Percentiles rank a stretch among this genome's conserved stretches.
Conservation (phyloP, 139 green algal species). For the Spirogloea muscicola region DNA sequence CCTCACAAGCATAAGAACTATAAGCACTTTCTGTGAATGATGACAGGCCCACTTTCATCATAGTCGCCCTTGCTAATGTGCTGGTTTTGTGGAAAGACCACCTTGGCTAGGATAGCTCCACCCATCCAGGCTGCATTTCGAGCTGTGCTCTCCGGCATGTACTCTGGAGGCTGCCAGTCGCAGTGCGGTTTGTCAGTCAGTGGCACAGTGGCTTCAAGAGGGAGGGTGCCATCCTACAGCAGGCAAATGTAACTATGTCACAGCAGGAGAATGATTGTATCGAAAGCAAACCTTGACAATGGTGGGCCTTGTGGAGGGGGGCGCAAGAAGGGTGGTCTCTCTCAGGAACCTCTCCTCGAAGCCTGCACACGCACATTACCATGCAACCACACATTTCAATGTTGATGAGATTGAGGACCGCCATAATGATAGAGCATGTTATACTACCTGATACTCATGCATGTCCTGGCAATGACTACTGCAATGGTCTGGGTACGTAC, state of each 20-base stretch:
- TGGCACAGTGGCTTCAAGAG: no score
- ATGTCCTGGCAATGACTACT: not conserved
- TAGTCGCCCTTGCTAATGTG: conserved; percentile 80
- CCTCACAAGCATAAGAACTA: conserved; percentile 12
- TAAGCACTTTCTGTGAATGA: conserved; percentile 66
- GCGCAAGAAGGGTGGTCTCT: not conserved
- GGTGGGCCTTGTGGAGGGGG: not conserved
- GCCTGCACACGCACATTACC: not conserved
- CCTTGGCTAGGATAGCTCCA: conserved; percentile 76
- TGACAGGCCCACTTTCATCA: conserved; percentile 69
- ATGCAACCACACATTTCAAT: no score
- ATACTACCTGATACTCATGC: not conserved
- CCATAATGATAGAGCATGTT: no score
- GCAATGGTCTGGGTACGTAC: not conserved
- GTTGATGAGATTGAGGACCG: no score
- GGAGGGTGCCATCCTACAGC: not conserved
- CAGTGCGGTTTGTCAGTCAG: no score
- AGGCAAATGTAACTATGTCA: not conserved
- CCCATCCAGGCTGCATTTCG: conserved; percentile 72
- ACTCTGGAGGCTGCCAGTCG: conserved; percentile 62
- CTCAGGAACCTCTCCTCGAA: conserved; percentile 6
- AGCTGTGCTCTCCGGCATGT: conserved; percentile 66
- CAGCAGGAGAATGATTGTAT: not conserved
- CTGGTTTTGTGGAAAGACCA: conserved; percentile 68
- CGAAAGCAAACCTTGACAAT: not conserved